Conservation (phyloP, 257 asterid species). For the Schizonepeta tenuifolia region DNA sequence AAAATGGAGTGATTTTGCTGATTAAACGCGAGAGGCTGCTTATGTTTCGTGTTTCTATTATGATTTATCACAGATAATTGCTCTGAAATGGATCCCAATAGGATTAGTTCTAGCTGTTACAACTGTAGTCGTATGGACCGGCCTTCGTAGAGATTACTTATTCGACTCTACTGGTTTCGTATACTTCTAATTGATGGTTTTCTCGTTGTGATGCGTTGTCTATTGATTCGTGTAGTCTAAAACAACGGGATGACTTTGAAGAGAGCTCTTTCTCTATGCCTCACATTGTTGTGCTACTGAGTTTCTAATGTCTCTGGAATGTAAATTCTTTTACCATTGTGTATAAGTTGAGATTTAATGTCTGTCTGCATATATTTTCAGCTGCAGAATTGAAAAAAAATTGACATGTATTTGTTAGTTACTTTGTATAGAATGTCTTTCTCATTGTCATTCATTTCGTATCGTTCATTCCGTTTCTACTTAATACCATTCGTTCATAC, state of each 20-base stretch:
- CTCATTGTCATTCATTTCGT: too few relatives aligned
- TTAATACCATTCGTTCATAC: background rate
- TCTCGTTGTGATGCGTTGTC: background rate
- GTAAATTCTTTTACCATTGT: slow-evolving; percentile 6
- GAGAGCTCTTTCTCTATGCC: too few relatives aligned
- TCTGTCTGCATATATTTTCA: background rate
- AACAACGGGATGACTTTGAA: background rate
- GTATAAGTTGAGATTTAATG: background rate
- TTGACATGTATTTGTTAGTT: too few relatives aligned
- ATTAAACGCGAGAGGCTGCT: background rate
- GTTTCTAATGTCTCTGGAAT: background rate
- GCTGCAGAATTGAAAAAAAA: too few relatives aligned
- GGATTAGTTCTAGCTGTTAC: slow-evolving; percentile 46
- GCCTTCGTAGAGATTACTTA: slow-evolving; percentile 39
- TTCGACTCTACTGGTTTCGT: slow-evolving; percentile 17
- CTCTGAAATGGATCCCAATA: slow-evolving; percentile 67
- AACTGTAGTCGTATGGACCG: slow-evolving; percentile 46
- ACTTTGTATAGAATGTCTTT: too few relatives aligned
- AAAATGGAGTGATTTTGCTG: background rate
- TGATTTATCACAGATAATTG: slow-evolving; percentile 43
- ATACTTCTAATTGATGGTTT: background rate
- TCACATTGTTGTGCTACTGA: too few relatives aligned
- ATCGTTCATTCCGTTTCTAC: too few relatives aligned
- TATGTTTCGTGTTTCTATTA: background rate
- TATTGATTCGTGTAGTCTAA: background rate